A percentile compares a stretch with the other conserved stretches of the same genome.
phyloP scores from a whole-genome alignment of 768 basidiomycete genomes.

The Leccinum incarnatum region DNA sequence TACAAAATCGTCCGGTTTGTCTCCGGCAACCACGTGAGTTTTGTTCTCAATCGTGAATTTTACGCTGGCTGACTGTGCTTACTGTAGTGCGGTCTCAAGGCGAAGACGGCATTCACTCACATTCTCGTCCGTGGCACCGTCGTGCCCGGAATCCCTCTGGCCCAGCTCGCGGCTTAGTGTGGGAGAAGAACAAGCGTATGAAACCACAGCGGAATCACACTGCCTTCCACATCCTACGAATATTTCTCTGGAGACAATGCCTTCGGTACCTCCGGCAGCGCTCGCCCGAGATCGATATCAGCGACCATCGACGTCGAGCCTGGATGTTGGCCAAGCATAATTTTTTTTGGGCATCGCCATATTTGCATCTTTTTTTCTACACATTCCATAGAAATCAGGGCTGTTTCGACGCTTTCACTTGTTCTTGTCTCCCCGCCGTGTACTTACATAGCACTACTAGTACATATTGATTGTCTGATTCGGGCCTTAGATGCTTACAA shows the following conservation, averaged over 20 bases:
- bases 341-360: too few species aligned
- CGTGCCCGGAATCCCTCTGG: neutral
- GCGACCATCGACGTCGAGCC: neutral
- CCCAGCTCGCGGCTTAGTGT: neutral
- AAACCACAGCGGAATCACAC: neutral
- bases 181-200: neutral
- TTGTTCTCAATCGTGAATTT: neutral
- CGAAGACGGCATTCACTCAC: neutral
- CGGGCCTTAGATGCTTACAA: too few species aligned
- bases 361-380: neutral
- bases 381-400: neutral
- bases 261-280: neutral
- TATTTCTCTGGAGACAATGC: neutral
- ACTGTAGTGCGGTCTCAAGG: neutral
- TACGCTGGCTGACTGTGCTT: neutral
- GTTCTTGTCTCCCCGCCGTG: neutral
- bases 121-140: neutral
- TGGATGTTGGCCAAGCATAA: neutral
- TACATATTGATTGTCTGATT: too few species aligned
- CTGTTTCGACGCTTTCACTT: neutral
- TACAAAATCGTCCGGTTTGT: neutral
- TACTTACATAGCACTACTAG: too few species aligned
- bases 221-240: neutral
- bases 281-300: neutral
- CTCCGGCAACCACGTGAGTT: slow-evolving; percentile 1